Conservation (phyloP, 768 basidiomycete species). For the Chalciporus piperatus region DNA sequence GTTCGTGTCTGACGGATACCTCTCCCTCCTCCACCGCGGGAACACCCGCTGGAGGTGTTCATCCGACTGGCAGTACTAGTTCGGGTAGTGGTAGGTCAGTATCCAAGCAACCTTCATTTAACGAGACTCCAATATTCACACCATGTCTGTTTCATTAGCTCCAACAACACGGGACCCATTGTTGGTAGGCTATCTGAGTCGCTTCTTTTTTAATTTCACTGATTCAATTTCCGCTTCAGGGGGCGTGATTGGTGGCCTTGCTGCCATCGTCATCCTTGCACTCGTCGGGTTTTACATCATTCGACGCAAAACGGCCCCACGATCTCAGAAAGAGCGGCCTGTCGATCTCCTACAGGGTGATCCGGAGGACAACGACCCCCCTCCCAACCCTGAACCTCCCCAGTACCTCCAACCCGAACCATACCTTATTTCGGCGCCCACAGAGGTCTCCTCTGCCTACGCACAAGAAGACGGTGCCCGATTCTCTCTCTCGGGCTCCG, state of each 20-base stretch:
- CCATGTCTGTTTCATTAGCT: slow-evolving; percentile 14
- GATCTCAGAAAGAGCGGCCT: slow-evolving; percentile 51
- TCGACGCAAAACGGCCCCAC: slow-evolving; percentile 42
- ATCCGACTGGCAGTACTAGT: slow-evolving; percentile 51
- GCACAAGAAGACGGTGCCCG: slow-evolving; percentile 28
- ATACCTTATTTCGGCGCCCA: slow-evolving; percentile 67
- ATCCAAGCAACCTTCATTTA: background rate
- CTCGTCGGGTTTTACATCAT: slow-evolving; percentile 48
- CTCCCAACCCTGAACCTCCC: slow-evolving; percentile 49
- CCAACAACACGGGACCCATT: slow-evolving; percentile 47
- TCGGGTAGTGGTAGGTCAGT: slow-evolving; percentile 27
- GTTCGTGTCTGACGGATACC: slow-evolving; percentile 50
- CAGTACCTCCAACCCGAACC: slow-evolving; percentile 77
- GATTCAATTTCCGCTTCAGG: slow-evolving; percentile 28
- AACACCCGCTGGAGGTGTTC: slow-evolving; percentile 69
- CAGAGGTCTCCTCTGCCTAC: slow-evolving; percentile 39
- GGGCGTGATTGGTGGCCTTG: slow-evolving; percentile 59
- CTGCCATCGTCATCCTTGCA: slow-evolving; percentile 40
- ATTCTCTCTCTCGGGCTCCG: slow-evolving; percentile 22
- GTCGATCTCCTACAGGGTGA: slow-evolving; percentile 62
- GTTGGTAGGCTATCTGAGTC: slow-evolving; percentile 36
- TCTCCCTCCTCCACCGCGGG: slow-evolving; percentile 81
- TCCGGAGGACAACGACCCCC: slow-evolving; percentile 49
- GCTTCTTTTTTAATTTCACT: background rate
- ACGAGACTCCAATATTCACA: background rate